phyloP scores from a whole-genome alignment of 2,329 filamentous ascomycete species.

The Penicillium sp. region DNA sequence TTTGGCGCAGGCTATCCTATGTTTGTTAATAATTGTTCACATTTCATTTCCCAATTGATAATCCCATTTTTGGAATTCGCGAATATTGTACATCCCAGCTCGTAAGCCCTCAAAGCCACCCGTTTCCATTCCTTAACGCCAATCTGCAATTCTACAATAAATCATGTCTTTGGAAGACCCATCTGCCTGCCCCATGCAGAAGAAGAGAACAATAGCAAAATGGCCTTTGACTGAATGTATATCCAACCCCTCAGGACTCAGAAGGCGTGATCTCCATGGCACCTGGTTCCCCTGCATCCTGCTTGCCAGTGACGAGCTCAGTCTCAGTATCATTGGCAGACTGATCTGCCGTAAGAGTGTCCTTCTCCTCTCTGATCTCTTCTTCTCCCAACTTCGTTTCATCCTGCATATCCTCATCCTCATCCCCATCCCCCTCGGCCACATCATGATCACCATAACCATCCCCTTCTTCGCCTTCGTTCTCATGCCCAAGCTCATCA shows the following conservation, averaged over 20 bases:
- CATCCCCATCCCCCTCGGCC: conserved; percentile 16
- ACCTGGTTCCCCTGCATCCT: conserved; percentile 10
- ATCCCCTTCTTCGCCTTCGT: conserved; percentile 9
- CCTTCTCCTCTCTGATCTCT: conserved; percentile 1
- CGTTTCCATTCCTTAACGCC: background rate
- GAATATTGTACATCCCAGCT: conserved; percentile 12
- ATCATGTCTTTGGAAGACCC: background rate
- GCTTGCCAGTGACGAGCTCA: conserved; percentile 6
- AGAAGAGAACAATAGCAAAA: background rate
- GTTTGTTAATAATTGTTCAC: conserved; percentile 5
- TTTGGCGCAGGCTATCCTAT: background rate
- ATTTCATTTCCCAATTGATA: background rate
- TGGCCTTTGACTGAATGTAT: background rate
- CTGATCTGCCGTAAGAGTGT: background rate
- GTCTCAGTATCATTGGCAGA: conserved; percentile 10
- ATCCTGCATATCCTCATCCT: conserved; percentile 20
- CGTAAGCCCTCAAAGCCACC: conserved; percentile 1
- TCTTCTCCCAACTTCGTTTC: conserved; percentile 12
- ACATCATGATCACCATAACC: conserved; percentile 1
- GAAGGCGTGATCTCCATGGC: conserved; percentile 17
- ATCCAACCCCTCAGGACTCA: background rate
- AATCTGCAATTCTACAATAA: background rate
- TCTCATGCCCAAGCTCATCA: background rate
- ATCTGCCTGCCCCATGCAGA: background rate
- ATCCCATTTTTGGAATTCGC: background rate